A percentile compares a stretch with the other conserved stretches of the same genome.
These are phyloP conservation scores for Plectosphaerella plurivora DNA, from an alignment of 2,329 filamentous ascomycete species.

Conservation along the genomic window DNA sequence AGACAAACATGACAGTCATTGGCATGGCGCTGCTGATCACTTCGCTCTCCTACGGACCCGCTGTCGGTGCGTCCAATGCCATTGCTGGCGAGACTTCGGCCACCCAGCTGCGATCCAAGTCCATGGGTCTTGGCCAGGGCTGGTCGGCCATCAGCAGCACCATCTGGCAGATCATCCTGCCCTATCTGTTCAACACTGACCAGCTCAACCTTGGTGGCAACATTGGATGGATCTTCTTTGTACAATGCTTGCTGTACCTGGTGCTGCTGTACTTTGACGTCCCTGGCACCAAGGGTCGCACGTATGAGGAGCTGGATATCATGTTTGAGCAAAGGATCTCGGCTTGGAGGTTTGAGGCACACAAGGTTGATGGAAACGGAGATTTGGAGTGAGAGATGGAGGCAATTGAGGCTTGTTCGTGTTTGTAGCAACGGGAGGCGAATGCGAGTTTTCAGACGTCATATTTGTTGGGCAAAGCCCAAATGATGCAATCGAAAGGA, in stretches of 20 bases:
- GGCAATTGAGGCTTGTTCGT: too few species aligned
- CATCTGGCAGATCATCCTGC: constrained; percentile 16
- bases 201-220: constrained; percentile 32
- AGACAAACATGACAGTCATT: constrained; percentile 11
- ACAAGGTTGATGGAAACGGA: too few species aligned
- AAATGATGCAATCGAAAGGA: too few species aligned
- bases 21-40: constrained; percentile 14
- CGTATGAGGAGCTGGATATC: constrained; percentile 25
- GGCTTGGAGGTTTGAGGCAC: constrained; percentile 4
- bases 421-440: too few species aligned
- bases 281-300: constrained; percentile 21
- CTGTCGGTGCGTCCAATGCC: constrained; percentile 13
- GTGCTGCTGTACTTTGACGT: constrained; percentile 22
- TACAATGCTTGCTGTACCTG: constrained; percentile 18
- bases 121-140: constrained; percentile 6
- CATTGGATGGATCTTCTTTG: constrained; percentile 34
- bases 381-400: too few species aligned
- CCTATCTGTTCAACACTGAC: constrained; percentile 22
- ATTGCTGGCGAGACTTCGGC: constrained; percentile 10
- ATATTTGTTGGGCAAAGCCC: too few species aligned
- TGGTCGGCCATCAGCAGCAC: constrained; percentile 9
- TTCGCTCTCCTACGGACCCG: constrained; percentile 14
- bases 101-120: constrained; percentile 9
- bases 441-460: too few species aligned
- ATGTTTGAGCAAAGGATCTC: constrained; percentile 14